phyloP scores from a whole-genome alignment of 495 filamentous ascomycete species.

The Talaromyces proteolyticus region DNA sequence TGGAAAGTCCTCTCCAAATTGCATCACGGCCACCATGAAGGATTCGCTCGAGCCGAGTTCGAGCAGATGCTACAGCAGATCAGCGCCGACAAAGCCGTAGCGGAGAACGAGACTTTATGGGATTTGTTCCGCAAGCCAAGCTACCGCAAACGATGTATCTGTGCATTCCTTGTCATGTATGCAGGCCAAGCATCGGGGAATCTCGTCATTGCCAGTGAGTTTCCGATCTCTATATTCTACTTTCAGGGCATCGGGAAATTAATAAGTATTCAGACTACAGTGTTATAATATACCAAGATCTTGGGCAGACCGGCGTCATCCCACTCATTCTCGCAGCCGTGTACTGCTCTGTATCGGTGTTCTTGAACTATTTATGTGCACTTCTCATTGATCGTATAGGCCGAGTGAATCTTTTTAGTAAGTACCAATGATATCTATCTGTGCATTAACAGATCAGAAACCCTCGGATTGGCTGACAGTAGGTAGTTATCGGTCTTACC shows the following conservation, averaged over 20 bases:
- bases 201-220: slow-evolving; percentile 9
- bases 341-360: background rate
- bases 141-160: slow-evolving; percentile 1
- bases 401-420: background rate
- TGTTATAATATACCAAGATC: slow-evolving; percentile 1
- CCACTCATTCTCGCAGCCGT: slow-evolving; percentile 1
- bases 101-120: background rate
- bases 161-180: slow-evolving; percentile 6
- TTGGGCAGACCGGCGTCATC: slow-evolving; percentile 2
- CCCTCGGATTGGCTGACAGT: background rate
- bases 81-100: background rate
- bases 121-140: slow-evolving; percentile 3
- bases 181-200: slow-evolving; percentile 6
- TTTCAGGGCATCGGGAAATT: background rate
- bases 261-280: slow-evolving; percentile 1
- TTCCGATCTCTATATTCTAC: background rate
- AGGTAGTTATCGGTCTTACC: slow-evolving; percentile 1
- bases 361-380: slow-evolving; percentile 3
- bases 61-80: slow-evolving; percentile 4
- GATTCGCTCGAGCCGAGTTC: slow-evolving; percentile 2
- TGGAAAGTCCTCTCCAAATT: slow-evolving; percentile 7
- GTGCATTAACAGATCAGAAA: background rate
- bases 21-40: background rate
- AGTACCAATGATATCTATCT: background rate
- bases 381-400: background rate